Conservation (phyloP, 345 rosid species). For the Cardiospermum halicacabum region DNA sequence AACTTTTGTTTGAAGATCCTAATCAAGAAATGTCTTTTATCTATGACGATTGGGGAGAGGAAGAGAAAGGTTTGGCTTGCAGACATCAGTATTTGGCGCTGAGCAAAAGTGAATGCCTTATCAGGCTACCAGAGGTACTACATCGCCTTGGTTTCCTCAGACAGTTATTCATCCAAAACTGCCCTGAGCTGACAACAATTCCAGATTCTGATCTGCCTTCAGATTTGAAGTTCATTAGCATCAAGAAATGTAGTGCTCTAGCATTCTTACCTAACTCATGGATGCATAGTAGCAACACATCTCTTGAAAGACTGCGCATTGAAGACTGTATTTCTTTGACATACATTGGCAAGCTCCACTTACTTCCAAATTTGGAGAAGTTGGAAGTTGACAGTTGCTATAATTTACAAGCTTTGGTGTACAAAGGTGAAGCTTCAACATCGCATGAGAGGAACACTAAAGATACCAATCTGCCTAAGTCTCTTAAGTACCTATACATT, state of each 20-base stretch:
- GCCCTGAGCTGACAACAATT: conserved; percentile 2
- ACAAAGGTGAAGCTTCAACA: neutral
- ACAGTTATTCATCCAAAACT: neutral
- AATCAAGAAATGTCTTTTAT: neutral
- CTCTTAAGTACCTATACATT: neutral
- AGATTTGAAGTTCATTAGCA: neutral
- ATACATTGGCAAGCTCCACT: neutral
- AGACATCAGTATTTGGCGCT: neutral
- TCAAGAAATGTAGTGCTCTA: neutral
- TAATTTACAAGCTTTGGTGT: neutral
- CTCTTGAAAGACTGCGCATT: conserved; percentile 3
- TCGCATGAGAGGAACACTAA: too few species aligned
- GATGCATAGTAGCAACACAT: neutral
- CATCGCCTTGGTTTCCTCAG: conserved; percentile 6
- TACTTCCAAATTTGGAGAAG: neutral
- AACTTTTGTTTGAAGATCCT: too few species aligned
- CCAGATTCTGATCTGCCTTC: conserved; percentile 11
- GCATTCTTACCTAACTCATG: neutral
- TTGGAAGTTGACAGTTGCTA: neutral
- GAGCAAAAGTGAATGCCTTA: neutral
- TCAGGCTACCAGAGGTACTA: neutral
- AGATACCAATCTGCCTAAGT: neutral
- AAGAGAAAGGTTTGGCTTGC: neutral
- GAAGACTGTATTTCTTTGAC: conserved; percentile 1
- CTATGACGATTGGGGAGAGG: neutral